A percentile compares a stretch with the other conserved stretches of the same genome.
These are phyloP conservation scores for Tolypocladium guangdongense DNA, from an alignment of 2,329 filamentous ascomycete genomes.

Conservation along the genomic window DNA sequence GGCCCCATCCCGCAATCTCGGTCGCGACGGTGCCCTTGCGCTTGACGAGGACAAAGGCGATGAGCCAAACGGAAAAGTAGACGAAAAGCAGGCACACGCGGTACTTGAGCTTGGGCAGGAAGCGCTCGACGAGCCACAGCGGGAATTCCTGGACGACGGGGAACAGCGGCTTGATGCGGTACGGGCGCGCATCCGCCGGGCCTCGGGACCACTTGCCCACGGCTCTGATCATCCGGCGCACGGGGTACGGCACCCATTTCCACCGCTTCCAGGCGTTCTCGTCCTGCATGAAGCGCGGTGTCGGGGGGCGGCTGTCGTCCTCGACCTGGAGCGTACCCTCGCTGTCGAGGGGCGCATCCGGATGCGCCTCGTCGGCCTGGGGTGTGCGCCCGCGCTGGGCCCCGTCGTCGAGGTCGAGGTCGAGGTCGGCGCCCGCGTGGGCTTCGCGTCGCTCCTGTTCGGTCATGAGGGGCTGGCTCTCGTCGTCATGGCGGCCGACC, in stretches of 20 bases:
- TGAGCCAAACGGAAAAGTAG: conserved; percentile 56
- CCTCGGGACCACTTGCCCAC: conserved; percentile 42
- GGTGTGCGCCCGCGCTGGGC: conserved; percentile 4
- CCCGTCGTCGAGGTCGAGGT: neutral
- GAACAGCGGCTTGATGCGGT: conserved; percentile 47
- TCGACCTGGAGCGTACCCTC: conserved; percentile 33
- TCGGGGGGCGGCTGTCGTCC: conserved; percentile 29
- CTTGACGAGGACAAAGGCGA: conserved; percentile 59
- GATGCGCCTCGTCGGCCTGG: conserved; percentile 18
- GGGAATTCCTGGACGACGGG: conserved; percentile 58
- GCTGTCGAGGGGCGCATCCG: conserved; percentile 29
- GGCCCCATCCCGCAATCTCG: conserved; percentile 57
- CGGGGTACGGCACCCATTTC: conserved; percentile 48
- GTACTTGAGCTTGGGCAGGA: conserved; percentile 48
- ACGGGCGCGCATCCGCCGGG: conserved; percentile 37
- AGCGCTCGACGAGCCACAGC: conserved; percentile 48
- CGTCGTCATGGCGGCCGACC: conserved; percentile 20
- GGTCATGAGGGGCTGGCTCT: conserved; percentile 28
- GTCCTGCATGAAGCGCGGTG: conserved; percentile 51
- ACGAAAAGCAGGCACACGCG: conserved; percentile 46
- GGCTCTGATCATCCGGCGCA: conserved; percentile 33
- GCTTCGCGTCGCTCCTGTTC: conserved; percentile 20
- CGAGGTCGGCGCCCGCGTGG: conserved; percentile 10
- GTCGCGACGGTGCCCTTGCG: conserved; percentile 47
- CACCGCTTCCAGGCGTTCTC: conserved; percentile 34